Conservation (phyloP, 306 rosid species). For the Gastrolobium villosum region DNA sequence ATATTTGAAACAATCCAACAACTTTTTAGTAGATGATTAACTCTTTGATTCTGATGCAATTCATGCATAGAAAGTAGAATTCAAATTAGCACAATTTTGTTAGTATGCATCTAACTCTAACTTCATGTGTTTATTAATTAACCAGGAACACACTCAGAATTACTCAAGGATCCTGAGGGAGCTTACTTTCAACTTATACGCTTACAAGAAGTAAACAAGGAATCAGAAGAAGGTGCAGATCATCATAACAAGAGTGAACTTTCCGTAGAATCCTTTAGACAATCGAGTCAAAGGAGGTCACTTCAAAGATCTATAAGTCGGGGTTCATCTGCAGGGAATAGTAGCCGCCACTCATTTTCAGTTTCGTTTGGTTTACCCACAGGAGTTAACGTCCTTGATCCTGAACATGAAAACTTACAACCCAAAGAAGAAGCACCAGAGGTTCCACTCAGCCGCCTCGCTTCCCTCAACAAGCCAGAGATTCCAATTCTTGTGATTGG, state of each 20-base stretch:
- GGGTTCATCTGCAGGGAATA: conserved; percentile 77
- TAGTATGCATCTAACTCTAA: background rate
- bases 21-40: background rate
- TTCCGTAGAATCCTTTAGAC: conserved; percentile 62
- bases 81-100: background rate
- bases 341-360: conserved; percentile 81
- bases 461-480: conserved; percentile 91
- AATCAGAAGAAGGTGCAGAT: conserved; percentile 49
- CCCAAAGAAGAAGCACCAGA: conserved; percentile 50
- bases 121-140: conserved; percentile 39
- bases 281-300: conserved; percentile 68
- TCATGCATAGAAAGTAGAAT: conserved; percentile 6
- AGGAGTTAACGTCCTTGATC: conserved; percentile 59
- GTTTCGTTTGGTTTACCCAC: conserved; percentile 80
- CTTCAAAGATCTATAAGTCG: conserved; percentile 68
- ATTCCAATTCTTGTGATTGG: conserved; percentile 76
- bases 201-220: conserved; percentile 73
- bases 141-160: conserved; percentile 74
- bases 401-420: conserved; percentile 44
- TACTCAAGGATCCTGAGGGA: conserved; percentile 78
- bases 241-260: conserved; percentile 55
- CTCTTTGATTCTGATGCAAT: background rate
- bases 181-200: conserved; percentile 87
- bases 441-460: conserved; percentile 77
- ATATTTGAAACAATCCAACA: background rate